phyloP scores from a whole-genome alignment of 257 asterid species.

The Paraleonurus japonicus region DNA sequence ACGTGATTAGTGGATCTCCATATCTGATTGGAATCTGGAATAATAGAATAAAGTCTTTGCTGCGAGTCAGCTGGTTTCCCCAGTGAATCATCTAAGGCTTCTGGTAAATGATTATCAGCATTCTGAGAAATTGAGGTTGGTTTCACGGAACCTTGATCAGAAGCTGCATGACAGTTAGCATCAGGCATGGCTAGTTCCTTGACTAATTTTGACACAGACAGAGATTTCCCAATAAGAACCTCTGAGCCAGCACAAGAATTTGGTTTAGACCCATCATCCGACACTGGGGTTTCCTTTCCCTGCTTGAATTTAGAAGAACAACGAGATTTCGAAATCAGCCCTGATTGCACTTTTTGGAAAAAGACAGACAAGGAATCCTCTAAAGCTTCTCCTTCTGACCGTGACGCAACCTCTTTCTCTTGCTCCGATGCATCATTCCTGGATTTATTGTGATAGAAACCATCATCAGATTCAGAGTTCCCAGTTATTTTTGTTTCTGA shows the following conservation, averaged over 20 bases:
- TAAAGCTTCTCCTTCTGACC: slow-evolving; percentile 36
- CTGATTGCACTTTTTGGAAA: slow-evolving; percentile 63
- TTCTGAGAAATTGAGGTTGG: slow-evolving; percentile 22
- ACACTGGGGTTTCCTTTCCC: slow-evolving; percentile 40
- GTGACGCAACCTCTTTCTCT: slow-evolving; percentile 37
- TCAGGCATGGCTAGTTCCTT: slow-evolving; percentile 30
- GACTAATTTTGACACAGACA: slow-evolving; percentile 29
- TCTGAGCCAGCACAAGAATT: slow-evolving; percentile 37
- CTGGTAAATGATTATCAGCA: slow-evolving; percentile 28
- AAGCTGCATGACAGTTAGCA: slow-evolving; percentile 23
- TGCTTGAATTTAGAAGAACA: slow-evolving; percentile 45
- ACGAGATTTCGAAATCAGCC: slow-evolving; percentile 40
- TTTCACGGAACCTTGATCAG: slow-evolving; percentile 28
- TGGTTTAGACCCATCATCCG: slow-evolving; percentile 33
- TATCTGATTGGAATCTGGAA: slow-evolving; percentile 25
- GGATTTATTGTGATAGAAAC: slow-evolving; percentile 25
- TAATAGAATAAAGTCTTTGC: slow-evolving; percentile 31
- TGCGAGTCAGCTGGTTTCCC: slow-evolving; percentile 27
- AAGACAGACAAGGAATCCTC: slow-evolving; percentile 75
- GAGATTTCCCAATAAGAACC: slow-evolving; percentile 28
- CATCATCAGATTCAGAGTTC: slow-evolving; percentile 30
- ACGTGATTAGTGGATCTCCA: slow-evolving; percentile 22
- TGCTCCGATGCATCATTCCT: slow-evolving; percentile 23
- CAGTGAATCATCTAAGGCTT: slow-evolving; percentile 21
- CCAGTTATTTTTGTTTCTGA: slow-evolving; percentile 27